Percentiles rank a stretch among this genome's conserved stretches.
Evolutionary conservation across 495 filamentous ascomycete genomes (phyloP).

Genomic region (Aspergillus wentii): DNA sequence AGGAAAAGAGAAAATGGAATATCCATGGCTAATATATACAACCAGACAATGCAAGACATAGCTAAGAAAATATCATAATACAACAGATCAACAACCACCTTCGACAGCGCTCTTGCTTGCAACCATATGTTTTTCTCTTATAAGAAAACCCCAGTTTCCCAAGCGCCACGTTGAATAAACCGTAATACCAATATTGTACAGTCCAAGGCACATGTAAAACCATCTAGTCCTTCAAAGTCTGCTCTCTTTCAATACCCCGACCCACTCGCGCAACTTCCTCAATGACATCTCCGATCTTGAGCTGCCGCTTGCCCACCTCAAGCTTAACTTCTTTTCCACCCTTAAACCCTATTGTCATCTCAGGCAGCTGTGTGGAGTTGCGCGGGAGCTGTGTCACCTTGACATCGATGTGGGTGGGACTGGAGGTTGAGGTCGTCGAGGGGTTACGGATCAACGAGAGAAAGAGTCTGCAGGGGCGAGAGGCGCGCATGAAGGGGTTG

Average conservation of each 20-base stretch:
- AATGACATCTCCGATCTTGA: conserved; percentile 80
- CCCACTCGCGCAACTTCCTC: conserved; percentile 91
- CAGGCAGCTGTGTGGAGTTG: conserved; percentile 44
- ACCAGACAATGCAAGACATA: background rate
- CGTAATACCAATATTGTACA: conserved; percentile 19
- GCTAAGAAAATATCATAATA: conserved; percentile 9
- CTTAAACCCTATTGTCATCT: conserved; percentile 66
- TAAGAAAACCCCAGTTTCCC: conserved; percentile 8
- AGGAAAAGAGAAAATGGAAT: too few species aligned
- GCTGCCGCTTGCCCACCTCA: conserved; percentile 79
- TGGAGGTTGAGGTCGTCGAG: conserved; percentile 65
- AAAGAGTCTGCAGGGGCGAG: conserved; percentile 79
- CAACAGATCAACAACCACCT: conserved; percentile 15
- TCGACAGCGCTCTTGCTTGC: too few species aligned
- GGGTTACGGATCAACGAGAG: conserved; percentile 67
- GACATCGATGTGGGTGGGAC: conserved; percentile 70
- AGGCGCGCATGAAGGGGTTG: conserved; percentile 79
- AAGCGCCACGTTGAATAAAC: conserved; percentile 14
- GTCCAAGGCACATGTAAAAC: conserved; percentile 20
- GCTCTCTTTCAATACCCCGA: conserved; percentile 69
- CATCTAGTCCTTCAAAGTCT: conserved; percentile 62
- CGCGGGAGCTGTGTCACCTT: conserved; percentile 64
- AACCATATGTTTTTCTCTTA: too few species aligned
- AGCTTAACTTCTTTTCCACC: conserved; percentile 43
- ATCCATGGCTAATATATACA: conserved; percentile 6